A percentile compares a stretch with the other conserved stretches of the same genome.
Conservation (phyloP, 1,139 yeast genomes). For the Lodderomyces metapsilosis region DNA sequence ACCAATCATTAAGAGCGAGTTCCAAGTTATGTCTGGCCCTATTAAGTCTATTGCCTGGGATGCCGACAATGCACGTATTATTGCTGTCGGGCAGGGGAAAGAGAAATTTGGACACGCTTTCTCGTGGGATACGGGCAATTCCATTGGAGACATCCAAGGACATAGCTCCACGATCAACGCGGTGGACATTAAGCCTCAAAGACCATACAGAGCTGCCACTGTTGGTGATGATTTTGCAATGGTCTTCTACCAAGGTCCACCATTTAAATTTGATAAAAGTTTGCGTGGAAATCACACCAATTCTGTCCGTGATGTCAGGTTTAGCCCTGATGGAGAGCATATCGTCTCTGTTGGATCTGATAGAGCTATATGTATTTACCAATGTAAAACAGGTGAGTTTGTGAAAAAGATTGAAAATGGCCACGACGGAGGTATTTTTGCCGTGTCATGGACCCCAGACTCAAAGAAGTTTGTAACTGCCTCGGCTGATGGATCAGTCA, state of each 20-base stretch:
- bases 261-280: constrained; percentile 79
- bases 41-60: constrained; percentile 92
- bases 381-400: constrained; percentile 85
- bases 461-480: constrained; percentile 68
- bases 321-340: constrained; percentile 73
- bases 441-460: constrained; percentile 67
- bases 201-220: constrained; percentile 94
- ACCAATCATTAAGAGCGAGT: constrained; percentile 73
- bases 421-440: constrained; percentile 80
- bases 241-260: constrained; percentile 90
- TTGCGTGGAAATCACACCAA: constrained; percentile 74
- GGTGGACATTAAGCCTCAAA: constrained; percentile 77
- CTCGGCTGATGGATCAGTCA: constrained; percentile 78
- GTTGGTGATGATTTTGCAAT: constrained; percentile 85
- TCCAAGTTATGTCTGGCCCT: constrained; percentile 77
- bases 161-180: constrained; percentile 85
- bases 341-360: constrained; percentile 88
- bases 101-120: constrained; percentile 92
- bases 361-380: constrained; percentile 71
- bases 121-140: constrained; percentile 90
- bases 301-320: constrained; percentile 77
- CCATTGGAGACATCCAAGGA: constrained; percentile 94
- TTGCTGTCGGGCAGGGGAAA: constrained; percentile 94
- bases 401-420: constrained; percentile 51
- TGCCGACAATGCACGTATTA: constrained; percentile 76